phyloP scores from a whole-genome alignment of 2,329 filamentous ascomycete species.

The Ustilaginoidea virens region DNA sequence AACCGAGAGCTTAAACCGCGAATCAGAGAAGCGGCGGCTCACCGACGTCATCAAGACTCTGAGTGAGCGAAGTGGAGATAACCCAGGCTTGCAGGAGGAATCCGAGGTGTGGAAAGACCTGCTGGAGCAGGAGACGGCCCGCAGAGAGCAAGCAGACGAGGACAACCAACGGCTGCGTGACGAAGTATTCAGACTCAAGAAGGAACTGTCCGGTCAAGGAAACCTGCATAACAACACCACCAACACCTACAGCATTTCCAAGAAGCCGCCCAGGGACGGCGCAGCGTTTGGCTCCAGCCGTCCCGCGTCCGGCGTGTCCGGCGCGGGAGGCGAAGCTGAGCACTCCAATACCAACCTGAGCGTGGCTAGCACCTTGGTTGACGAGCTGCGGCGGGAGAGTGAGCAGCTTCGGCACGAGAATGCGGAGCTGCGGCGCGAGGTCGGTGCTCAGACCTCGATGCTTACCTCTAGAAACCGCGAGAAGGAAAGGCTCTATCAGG shows the following conservation, averaged over 20 bases:
- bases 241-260: constrained; percentile 51
- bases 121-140: constrained; percentile 77
- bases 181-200: constrained; percentile 61
- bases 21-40: constrained; percentile 75
- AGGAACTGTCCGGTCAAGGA: constrained; percentile 28
- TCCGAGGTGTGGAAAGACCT: constrained; percentile 91
- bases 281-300: constrained; percentile 28
- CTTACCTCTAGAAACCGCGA: constrained; percentile 90
- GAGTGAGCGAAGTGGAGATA: constrained; percentile 32
- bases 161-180: constrained; percentile 74
- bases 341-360: constrained; percentile 37
- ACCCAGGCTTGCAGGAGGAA: constrained; percentile 40
- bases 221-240: constrained; percentile 42
- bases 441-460: constrained; percentile 94
- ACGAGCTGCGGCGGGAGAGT: constrained; percentile 55
- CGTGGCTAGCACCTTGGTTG: constrained; percentile 50
- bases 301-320: constrained; percentile 33
- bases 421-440: constrained; percentile 76
- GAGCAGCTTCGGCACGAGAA: constrained; percentile 83
- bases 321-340: constrained; percentile 33
- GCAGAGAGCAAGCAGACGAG: constrained; percentile 79
- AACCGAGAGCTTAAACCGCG: constrained; percentile 61
- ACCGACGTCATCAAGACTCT: constrained; percentile 57
- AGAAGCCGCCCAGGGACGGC: constrained; percentile 32
- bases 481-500: constrained; percentile 86